A percentile compares a stretch with the other conserved stretches of the same genome.
phyloP scores from a whole-genome alignment of 352 stramenopile genomes.

The Nothophytophthora sp. region DNA sequence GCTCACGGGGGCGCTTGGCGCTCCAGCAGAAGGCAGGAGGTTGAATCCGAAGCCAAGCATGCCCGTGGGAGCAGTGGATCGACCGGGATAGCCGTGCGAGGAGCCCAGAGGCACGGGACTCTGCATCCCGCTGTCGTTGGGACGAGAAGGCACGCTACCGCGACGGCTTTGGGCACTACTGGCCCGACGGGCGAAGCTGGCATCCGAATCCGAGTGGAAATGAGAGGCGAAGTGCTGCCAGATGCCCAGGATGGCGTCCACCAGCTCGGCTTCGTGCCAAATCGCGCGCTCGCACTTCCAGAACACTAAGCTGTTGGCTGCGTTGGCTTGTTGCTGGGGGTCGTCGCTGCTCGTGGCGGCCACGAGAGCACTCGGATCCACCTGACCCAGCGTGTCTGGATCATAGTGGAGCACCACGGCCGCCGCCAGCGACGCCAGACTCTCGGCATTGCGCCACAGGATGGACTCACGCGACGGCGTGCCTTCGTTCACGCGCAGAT shows the following conservation, averaged over 20 bases:
- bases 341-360: conserved; percentile 14
- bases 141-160: conserved; percentile 17
- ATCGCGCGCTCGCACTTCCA: conserved; percentile 80
- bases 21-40: conserved; percentile 36
- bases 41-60: conserved; percentile 66
- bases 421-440: conserved; percentile 64
- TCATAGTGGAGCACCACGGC: conserved; percentile 86
- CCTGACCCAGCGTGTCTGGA: conserved; percentile 61
- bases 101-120: conserved; percentile 43
- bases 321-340: no score
- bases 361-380: conserved; percentile 42
- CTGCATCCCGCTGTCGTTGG: conserved; percentile 34
- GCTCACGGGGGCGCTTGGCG: conserved; percentile 10
- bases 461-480: conserved; percentile 70
- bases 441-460: conserved; percentile 81
- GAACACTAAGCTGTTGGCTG: conserved; percentile 45
- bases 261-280: conserved; percentile 74
- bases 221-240: conserved; percentile 81
- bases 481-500: conserved; percentile 59
- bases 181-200: conserved; percentile 69
- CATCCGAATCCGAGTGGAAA: conserved; percentile 75
- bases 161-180: conserved; percentile 41
- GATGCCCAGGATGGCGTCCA: conserved; percentile 72
- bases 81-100: conserved; percentile 7
- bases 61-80: conserved; percentile 22